These are phyloP conservation scores for Calendula officinalis DNA, from an alignment of 129 eudicot species.

Conservation along the genomic window DNA sequence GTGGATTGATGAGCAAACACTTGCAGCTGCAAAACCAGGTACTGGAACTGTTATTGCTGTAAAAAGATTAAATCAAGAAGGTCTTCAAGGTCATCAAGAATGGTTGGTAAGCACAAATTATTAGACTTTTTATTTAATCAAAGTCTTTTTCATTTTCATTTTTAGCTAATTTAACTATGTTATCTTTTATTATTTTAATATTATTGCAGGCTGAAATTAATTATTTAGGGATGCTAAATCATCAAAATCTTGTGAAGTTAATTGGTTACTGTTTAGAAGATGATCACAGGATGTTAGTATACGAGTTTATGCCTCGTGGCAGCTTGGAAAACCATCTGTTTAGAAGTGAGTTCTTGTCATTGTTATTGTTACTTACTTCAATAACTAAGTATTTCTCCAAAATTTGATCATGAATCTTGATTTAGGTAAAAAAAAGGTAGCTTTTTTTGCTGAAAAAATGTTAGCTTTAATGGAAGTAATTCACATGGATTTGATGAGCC, in stretches of 20 bases:
- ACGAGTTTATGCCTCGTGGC: conserved; percentile 16
- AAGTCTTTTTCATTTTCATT: background rate
- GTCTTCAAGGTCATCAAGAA: no score
- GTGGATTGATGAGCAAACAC: conserved; percentile 14
- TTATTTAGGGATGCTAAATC: conserved; percentile 17
- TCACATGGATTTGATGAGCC: no score
- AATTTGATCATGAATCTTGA: background rate
- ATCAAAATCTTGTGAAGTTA: conserved; percentile 26
- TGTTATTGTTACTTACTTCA: background rate
- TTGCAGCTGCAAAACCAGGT: conserved; percentile 6
- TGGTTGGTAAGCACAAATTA: no score
- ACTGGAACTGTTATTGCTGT: no score
- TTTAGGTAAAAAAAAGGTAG: no score
- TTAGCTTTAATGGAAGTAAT: no score
- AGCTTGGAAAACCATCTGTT: conserved; percentile 9
- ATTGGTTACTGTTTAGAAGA: conserved; percentile 30
- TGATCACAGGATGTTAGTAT: conserved; percentile 22
- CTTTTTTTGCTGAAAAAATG: no score
- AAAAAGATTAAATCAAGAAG: no score
- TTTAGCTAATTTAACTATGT: background rate
- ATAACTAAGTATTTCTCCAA: background rate
- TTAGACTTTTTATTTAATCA: background rate
- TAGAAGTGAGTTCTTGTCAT: conserved; percentile 23
- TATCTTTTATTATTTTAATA: conserved; percentile 11
- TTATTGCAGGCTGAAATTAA: background rate